Percentiles rank a stretch among this genome's conserved stretches.
Evolutionary conservation across 176 grass and related monocot genomes (phyloP).

Genomic region (Poa annua): DNA sequence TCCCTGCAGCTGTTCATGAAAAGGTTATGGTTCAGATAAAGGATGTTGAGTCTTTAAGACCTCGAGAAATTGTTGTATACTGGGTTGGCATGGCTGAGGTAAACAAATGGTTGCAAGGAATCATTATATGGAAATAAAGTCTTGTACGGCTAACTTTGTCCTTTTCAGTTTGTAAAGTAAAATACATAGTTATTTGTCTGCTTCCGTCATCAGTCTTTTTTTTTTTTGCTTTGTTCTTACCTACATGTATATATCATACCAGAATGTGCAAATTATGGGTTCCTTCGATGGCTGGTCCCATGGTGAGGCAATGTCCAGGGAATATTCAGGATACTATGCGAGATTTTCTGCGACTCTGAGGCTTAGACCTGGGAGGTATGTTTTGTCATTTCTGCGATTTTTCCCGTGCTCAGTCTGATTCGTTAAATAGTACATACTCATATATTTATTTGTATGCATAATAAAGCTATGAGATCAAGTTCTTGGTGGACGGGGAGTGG

Average conservation of each 20-base stretch:
- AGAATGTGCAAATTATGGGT: slow-evolving; percentile 95
- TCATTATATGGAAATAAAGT: slow-evolving; percentile 12
- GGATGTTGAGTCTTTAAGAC: slow-evolving; percentile 69
- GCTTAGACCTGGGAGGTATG: slow-evolving; percentile 91
- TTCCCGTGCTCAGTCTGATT: background rate
- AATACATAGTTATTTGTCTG: background rate
- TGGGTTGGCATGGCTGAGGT: slow-evolving; percentile 99
- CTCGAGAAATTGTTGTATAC: slow-evolving; percentile 59
- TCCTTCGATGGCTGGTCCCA: slow-evolving; percentile 91
- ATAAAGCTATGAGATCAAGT: slow-evolving; percentile 95
- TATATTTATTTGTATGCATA: slow-evolving; percentile 6
- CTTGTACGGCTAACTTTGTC: background rate
- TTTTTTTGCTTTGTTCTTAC: slow-evolving; percentile 28
- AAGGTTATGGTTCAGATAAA: slow-evolving; percentile 75
- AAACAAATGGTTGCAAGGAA: slow-evolving; percentile 29
- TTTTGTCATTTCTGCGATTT: slow-evolving; percentile 14
- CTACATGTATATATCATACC: background rate
- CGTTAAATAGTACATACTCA: background rate
- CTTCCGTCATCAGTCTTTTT: background rate
- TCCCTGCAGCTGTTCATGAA: slow-evolving; percentile 63
- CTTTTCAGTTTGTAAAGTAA: background rate
- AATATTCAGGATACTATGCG: slow-evolving; percentile 70
- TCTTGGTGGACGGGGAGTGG: slow-evolving; percentile 94
- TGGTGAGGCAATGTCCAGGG: slow-evolving; percentile 79
- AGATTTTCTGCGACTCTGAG: slow-evolving; percentile 80